Conservation (phyloP, 2,329 filamentous ascomycete genomes). For the Elsinoe australis region DNA sequence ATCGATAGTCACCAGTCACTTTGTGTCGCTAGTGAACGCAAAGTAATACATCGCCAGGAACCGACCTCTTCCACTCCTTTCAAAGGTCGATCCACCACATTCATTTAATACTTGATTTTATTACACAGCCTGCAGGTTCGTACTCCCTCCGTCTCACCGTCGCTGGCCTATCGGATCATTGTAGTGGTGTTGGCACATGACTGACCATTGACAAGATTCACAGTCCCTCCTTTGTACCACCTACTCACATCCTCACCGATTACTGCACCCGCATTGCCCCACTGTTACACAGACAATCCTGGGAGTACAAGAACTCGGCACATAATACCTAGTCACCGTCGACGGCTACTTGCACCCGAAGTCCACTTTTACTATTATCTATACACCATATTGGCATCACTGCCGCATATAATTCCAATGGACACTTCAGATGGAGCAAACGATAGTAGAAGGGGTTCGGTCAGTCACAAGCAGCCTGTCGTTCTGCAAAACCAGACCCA, state of each 20-base stretch:
- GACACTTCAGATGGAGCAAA: conserved; percentile 17
- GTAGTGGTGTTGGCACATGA: neutral
- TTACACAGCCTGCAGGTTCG: conserved; percentile 5
- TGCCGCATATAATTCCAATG: conserved; percentile 8
- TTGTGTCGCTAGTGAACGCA: conserved; percentile 15
- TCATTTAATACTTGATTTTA: conserved; percentile 2
- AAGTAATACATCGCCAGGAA: neutral
- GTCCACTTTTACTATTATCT: neutral
- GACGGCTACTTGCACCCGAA: neutral
- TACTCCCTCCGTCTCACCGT: neutral
- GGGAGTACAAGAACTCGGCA: conserved; percentile 1
- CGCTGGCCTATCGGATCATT: neutral
- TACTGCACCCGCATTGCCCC: neutral
- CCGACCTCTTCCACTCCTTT: conserved; percentile 13
- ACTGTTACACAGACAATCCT: neutral
- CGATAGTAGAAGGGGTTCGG: conserved; percentile 15
- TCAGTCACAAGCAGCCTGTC: conserved; percentile 16
- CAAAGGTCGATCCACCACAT: neutral
- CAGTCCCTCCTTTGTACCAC: neutral
- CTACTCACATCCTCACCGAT: neutral
- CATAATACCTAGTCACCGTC: neutral
- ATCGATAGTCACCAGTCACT: conserved; percentile 16
- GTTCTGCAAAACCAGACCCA: conserved; percentile 1
- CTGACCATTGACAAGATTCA: conserved; percentile 4
- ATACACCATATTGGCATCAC: neutral